Evolutionary conservation across 2,329 filamentous ascomycete species (phyloP).

Genomic region (Fusarium sp.): DNA sequence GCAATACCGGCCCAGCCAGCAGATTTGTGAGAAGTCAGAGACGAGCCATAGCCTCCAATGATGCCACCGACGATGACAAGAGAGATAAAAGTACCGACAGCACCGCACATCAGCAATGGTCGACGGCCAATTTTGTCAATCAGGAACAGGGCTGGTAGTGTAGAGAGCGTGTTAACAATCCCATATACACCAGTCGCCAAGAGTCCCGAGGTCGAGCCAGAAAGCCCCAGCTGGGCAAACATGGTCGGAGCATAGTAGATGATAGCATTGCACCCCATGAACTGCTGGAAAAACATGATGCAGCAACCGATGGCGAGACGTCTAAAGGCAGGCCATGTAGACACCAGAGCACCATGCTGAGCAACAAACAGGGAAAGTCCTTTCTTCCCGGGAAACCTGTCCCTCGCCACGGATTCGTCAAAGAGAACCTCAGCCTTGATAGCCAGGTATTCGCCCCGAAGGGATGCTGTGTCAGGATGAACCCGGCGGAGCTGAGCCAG

Average conservation of each 20-base stretch:
- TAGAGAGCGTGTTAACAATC: constrained; percentile 65
- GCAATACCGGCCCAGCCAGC: constrained; percentile 71
- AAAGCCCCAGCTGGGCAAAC: constrained; percentile 53
- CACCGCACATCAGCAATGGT: constrained; percentile 73
- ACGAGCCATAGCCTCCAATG: constrained; percentile 60
- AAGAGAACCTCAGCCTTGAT: constrained; percentile 47
- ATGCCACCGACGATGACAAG: constrained; percentile 66
- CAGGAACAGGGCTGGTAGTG: constrained; percentile 60
- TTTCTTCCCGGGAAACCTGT: constrained; percentile 51
- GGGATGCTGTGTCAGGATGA: constrained; percentile 33
- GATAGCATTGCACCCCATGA: constrained; percentile 57
- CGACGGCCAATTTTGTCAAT: constrained; percentile 71
- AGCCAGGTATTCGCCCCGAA: constrained; percentile 45
- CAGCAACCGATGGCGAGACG: constrained; percentile 61
- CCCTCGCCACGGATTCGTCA: constrained; percentile 45
- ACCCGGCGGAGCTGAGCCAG: constrained; percentile 43
- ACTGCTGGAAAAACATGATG: constrained; percentile 69
- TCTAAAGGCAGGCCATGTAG: constrained; percentile 58
- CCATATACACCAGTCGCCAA: constrained; percentile 71
- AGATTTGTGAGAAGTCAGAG: constrained; percentile 53
- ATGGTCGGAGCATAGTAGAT: constrained; percentile 69
- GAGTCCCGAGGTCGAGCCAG: constrained; percentile 59
- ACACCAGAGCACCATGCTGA: not conserved
- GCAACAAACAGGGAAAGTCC: constrained; percentile 53
- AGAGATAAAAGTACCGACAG: constrained; percentile 73